phyloP scores from a whole-genome alignment of 2,329 filamentous ascomycete species.

The Exophiala aquamarina region DNA sequence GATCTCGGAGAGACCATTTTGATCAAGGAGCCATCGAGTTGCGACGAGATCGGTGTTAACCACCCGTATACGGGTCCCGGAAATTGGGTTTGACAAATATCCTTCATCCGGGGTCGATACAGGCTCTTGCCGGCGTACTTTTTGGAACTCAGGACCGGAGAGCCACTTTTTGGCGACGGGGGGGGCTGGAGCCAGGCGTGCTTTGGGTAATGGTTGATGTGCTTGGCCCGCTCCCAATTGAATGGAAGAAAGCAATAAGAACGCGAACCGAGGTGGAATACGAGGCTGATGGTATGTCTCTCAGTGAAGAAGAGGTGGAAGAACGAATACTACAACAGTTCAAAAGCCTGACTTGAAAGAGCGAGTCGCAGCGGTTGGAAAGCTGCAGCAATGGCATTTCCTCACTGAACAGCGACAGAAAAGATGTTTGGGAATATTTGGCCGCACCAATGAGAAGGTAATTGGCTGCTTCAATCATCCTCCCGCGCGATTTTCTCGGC shows the following conservation, averaged over 20 bases:
- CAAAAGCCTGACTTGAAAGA: too few species aligned
- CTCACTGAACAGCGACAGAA: background rate
- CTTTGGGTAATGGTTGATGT: background rate
- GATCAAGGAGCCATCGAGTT: background rate
- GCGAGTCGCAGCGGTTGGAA: background rate
- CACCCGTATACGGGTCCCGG: slow-evolving; percentile 1
- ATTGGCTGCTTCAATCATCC: background rate
- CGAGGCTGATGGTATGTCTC: background rate
- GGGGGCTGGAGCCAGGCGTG: background rate
- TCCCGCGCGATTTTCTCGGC: background rate
- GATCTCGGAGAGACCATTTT: background rate
- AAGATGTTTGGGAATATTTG: background rate
- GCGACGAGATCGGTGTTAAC: background rate
- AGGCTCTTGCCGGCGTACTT: slow-evolving; percentile 1
- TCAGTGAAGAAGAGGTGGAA: background rate
- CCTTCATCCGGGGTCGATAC: background rate
- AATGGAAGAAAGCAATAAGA: background rate
- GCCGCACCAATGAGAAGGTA: too few species aligned
- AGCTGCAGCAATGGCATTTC: background rate
- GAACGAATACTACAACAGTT: too few species aligned
- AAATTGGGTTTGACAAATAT: background rate
- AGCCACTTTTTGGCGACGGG: background rate
- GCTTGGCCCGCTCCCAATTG: background rate
- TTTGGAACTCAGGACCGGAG: slow-evolving; percentile 2
- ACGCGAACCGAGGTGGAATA: background rate